Evolutionary conservation across 805 yeast genomes (phyloP), one percentile per base, ranked within the genome.

Genomic region (Yarrowia sp.): DNA sequence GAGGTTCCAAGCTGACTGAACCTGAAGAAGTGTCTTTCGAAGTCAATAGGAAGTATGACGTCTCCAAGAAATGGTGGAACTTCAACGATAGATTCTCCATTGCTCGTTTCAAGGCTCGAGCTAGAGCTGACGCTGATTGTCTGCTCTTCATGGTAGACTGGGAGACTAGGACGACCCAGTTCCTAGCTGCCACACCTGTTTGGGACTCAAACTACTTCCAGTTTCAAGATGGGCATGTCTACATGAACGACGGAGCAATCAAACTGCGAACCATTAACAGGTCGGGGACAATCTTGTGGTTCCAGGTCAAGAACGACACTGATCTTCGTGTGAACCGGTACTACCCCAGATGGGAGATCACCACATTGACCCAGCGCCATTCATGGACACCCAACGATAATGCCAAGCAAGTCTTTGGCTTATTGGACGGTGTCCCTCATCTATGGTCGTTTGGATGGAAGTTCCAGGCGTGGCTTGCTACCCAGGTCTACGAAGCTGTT

Each of bases 151-250:
- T 56, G 40, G 48, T 56, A 7, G 22, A 56, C 48, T 56, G 63
- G 63, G 48, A 41, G 32, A 56, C 63, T 2, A n/a, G 26, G 22
- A 10, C 10, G 8, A 41, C 48, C 7, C 38, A 56, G 40, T 56
- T 41, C 9, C 36, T 56, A 15, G 63, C 48, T 15, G 48, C 48
- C n/a, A 42, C 63, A 2, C 48, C 63, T 9, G 16, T 56, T 3
- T 22, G 22, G 36, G 63, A 56, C 63, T 41, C 63, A 15, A 56
- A 56, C 48, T 56, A 41, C 63, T 56, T 56, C 11, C 63, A 56
- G 48, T 56, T 56, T 16, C 48, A 56, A 7, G 22, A 42, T n/a
- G 48, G 48, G 2, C 26, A 26, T 12, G 63, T 56, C 40, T 56
- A 56, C 48, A 56, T 56, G 63, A 56, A 56, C 22, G 63, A 56